Conservation (phyloP, 768 basidiomycete species). For the Podaxis sp. region DNA sequence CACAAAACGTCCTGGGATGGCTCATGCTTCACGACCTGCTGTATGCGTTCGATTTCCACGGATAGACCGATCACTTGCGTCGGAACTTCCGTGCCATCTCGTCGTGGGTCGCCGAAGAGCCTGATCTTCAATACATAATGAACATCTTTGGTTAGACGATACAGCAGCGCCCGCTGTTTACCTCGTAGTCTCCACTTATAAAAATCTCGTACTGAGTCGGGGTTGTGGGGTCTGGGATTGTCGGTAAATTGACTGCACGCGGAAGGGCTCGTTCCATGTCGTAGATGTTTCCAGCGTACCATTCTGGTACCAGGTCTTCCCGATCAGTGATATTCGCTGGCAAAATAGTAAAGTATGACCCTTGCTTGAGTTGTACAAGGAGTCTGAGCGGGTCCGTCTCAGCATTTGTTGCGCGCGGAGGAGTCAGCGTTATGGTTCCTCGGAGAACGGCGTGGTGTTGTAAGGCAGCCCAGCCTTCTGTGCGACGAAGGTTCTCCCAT, state of each 20-base stretch:
- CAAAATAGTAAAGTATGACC: constrained; percentile 73
- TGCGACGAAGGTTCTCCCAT: constrained; percentile 70
- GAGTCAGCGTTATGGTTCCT: constrained; percentile 58
- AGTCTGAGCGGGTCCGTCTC: constrained; percentile 31
- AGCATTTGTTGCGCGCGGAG: constrained; percentile 30
- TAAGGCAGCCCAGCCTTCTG: constrained; percentile 85
- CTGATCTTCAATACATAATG: constrained; percentile 53
- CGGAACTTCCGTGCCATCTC: constrained; percentile 42
- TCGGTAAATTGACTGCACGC: constrained; percentile 50
- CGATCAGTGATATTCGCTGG: constrained; percentile 33
- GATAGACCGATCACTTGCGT: constrained; percentile 54
- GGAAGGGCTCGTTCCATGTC: constrained; percentile 52
- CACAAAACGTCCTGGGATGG: constrained; percentile 55
- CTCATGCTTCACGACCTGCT: constrained; percentile 36
- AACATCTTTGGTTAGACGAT: not conserved
- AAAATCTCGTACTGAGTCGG: constrained; percentile 66
- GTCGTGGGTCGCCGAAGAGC: constrained; percentile 75
- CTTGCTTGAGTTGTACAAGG: constrained; percentile 63
- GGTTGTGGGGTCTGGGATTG: constrained; percentile 34
- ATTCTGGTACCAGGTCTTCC: constrained; percentile 39
- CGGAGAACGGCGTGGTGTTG: constrained; percentile 78
- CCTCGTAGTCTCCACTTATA: constrained; percentile 85
- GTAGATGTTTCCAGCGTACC: constrained; percentile 91
- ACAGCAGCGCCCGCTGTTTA: constrained; percentile 21
- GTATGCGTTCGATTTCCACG: constrained; percentile 39